Conservation (phyloP, 345 rosid genomes). For the Tarenaya hassleriana region DNA sequence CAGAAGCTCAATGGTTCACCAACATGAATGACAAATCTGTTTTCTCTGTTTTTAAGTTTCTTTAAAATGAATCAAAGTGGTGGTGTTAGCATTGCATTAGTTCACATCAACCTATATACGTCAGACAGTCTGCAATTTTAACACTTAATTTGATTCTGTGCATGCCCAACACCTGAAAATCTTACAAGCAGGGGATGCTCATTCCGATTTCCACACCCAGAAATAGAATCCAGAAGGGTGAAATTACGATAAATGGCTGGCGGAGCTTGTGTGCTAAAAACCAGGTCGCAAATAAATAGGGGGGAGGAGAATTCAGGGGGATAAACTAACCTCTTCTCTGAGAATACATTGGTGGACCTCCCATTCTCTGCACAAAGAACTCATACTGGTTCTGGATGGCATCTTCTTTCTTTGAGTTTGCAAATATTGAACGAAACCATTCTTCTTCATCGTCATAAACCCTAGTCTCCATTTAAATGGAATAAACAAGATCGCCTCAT, state of each 20-base stretch:
- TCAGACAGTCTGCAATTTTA: too few relatives aligned
- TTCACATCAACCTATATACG: too few relatives aligned
- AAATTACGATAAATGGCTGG: not conserved
- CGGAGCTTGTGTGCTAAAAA: not conserved
- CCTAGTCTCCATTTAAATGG: conserved; percentile 33
- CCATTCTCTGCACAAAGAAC: conserved; percentile 93
- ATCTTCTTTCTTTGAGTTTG: conserved; percentile 70
- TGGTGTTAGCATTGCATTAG: too few relatives aligned
- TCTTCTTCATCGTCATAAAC: conserved; percentile 83
- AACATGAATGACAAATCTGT: too few relatives aligned
- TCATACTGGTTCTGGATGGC: conserved; percentile 88
- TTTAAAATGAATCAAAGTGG: too few relatives aligned
- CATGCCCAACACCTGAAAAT: too few relatives aligned
- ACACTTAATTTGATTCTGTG: too few relatives aligned
- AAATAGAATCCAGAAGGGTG: too few relatives aligned
- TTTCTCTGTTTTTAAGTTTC: too few relatives aligned
- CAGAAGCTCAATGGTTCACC: too few relatives aligned
- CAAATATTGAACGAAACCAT: conserved; percentile 77
- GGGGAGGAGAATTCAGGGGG: not conserved
- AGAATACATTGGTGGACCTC: conserved; percentile 83
- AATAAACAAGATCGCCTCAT: not conserved
- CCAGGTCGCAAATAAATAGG: not conserved
- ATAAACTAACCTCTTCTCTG: conserved; percentile 58
- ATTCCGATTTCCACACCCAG: too few relatives aligned
- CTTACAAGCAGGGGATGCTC: too few relatives aligned